phyloP scores from a whole-genome alignment of 495 filamentous ascomycete species.

The Rostrohypoxylon terebratum region DNA sequence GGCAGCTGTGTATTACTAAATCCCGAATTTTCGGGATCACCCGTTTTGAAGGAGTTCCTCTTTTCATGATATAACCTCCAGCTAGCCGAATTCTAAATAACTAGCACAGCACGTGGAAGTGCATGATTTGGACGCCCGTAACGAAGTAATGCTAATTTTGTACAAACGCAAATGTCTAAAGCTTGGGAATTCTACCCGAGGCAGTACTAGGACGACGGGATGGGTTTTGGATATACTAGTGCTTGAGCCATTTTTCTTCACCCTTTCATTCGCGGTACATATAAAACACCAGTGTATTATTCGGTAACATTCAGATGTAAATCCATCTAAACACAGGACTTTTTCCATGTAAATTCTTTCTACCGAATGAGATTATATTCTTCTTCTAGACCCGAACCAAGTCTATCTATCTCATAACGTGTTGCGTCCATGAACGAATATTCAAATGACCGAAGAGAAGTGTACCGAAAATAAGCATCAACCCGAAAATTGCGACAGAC shows the following conservation, averaged over 20 bases:
- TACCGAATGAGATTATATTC: slow-evolving; percentile 3
- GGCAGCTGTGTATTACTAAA: slow-evolving; percentile 67
- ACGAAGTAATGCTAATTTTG: slow-evolving; percentile 53
- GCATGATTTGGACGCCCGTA: slow-evolving; percentile 37
- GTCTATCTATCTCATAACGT: slow-evolving; percentile 18
- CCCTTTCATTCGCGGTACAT: slow-evolving; percentile 19
- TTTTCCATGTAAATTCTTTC: slow-evolving; percentile 8
- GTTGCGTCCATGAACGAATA: neutral
- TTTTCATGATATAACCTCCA: slow-evolving; percentile 56
- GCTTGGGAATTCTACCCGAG: slow-evolving; percentile 2
- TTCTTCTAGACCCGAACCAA: slow-evolving; percentile 15
- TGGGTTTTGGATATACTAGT: neutral
- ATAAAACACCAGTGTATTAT: slow-evolving; percentile 10
- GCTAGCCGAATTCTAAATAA: neutral
- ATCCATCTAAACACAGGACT: slow-evolving; percentile 9
- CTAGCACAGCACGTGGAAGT: slow-evolving; percentile 2
- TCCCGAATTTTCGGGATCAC: slow-evolving; percentile 67
- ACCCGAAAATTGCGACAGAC: neutral
- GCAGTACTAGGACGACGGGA: slow-evolving; percentile 8
- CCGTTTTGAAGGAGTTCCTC: slow-evolving; percentile 67
- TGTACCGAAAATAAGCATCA: neutral
- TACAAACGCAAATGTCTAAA: slow-evolving; percentile 41
- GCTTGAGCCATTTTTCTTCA: neutral
- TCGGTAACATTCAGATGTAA: slow-evolving; percentile 5
- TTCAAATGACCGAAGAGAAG: slow-evolving; percentile 27